A percentile compares a stretch with the other conserved stretches of the same genome.
phyloP scores from a whole-genome alignment of 1,284 basidiomycete species.

The Apiotrichum domesticum region DNA sequence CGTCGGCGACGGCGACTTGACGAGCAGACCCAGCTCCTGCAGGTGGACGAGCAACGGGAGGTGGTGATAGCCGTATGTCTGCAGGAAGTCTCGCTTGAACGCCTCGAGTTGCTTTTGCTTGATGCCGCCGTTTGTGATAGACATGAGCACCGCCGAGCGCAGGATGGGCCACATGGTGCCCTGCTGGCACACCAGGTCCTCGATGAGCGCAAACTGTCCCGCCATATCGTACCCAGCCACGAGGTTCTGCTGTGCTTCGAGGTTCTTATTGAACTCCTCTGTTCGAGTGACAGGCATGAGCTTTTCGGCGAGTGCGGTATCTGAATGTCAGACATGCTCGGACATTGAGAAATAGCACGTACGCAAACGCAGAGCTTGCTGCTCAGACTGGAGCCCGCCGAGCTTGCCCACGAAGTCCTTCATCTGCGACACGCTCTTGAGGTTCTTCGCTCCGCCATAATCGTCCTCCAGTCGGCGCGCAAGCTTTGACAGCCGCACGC shows the following conservation, averaged over 20 bases:
- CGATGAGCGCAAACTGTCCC: constrained; percentile 70
- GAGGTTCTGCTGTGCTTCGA: constrained; percentile 96
- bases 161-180: constrained; percentile 70
- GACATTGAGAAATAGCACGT: constrained; percentile 37
- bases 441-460: constrained; percentile 52
- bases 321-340: constrained; percentile 48
- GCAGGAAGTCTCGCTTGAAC: constrained; percentile 84
- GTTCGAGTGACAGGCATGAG: constrained; percentile 76
- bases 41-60: constrained; percentile 79
- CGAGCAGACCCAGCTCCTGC: constrained; percentile 61
- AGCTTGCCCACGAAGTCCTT: constrained; percentile 92
- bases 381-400: constrained; percentile 83
- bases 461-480: constrained; percentile 84
- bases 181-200: constrained; percentile 79
- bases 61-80: constrained; percentile 89
- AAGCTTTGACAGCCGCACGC: constrained; percentile 69
- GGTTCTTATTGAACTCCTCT: constrained; percentile 82
- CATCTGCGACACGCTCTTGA: constrained; percentile 85
- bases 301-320: constrained; percentile 89
- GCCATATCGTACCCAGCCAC: constrained; percentile 80
- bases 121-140: constrained; percentile 75
- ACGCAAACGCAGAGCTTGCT: constrained; percentile 83
- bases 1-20: constrained; percentile 38
- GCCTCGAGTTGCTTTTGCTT: constrained; percentile 80
- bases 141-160: constrained; percentile 77